A percentile compares a stretch with the other conserved stretches of the same genome.
Conservation (phyloP, 2,329 filamentous ascomycete genomes). For the Ophiostoma sp. region DNA sequence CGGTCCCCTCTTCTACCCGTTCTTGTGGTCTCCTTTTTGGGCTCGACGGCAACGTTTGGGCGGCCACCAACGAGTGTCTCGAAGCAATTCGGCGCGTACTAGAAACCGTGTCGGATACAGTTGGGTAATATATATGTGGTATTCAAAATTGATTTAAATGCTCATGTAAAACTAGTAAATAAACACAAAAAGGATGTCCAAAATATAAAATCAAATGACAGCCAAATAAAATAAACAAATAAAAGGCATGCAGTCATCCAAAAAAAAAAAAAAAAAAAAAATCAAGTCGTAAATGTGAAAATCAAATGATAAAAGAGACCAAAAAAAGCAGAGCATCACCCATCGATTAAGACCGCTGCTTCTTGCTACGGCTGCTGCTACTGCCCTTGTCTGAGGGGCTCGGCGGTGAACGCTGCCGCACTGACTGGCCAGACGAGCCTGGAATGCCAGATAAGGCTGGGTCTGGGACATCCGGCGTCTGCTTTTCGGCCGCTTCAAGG, state of each 20-base stretch:
- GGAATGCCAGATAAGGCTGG: not conserved
- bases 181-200: no score
- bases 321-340: not conserved
- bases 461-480: not conserved
- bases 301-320: not conserved
- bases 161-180: no score
- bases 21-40: no score
- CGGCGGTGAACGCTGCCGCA: not conserved
- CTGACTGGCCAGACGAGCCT: not conserved
- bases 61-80: no score
- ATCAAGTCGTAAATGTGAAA: not conserved
- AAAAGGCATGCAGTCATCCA: constrained; percentile 3
- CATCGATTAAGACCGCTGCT: not conserved
- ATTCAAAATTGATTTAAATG: no score
- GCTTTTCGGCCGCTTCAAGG: not conserved
- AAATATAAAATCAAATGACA: not conserved
- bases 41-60: no score
- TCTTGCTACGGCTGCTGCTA: constrained; percentile 6
- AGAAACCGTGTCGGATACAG: no score
- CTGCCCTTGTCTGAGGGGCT: not conserved
- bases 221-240: not conserved
- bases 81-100: no score
- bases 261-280: not conserved
- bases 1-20: no score
- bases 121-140: no score